Conservation (phyloP, 495 filamentous ascomycete genomes). For the Poronia punctata region DNA sequence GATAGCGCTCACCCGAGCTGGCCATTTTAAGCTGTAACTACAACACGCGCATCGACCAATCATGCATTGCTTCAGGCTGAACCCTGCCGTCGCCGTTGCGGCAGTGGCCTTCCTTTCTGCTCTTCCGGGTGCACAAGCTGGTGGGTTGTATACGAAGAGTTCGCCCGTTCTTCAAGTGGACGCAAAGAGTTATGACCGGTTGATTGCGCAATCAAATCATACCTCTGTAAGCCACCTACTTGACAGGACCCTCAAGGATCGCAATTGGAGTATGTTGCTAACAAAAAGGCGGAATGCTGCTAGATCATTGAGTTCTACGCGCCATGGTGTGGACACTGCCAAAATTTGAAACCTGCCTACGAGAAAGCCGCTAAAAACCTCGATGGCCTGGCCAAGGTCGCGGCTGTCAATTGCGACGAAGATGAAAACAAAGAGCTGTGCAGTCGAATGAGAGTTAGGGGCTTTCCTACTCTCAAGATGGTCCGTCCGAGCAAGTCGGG, state of each 20-base stretch:
- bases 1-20: not conserved
- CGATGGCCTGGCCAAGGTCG: slow-evolving; percentile 85
- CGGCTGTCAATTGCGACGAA: slow-evolving; percentile 91
- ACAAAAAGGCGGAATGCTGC: slow-evolving; percentile 6
- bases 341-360: slow-evolving; percentile 91
- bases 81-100: slow-evolving; percentile 37
- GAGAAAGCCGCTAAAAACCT: slow-evolving; percentile 89
- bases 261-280: not conserved
- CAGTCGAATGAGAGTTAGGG: slow-evolving; percentile 80
- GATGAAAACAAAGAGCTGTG: slow-evolving; percentile 90
- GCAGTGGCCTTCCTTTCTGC: slow-evolving; percentile 43
- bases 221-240: slow-evolving; percentile 62
- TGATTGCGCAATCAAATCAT: slow-evolving; percentile 84
- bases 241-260: not conserved
- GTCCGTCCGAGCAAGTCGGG: slow-evolving; percentile 69
- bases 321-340: slow-evolving; percentile 94
- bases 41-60: not conserved
- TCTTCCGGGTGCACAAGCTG: slow-evolving; percentile 56
- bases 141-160: slow-evolving; percentile 72
- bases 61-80: slow-evolving; percentile 36
- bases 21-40: slow-evolving; percentile 6
- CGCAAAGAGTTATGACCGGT: slow-evolving; percentile 71
- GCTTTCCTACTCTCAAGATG: slow-evolving; percentile 96
- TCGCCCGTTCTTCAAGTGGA: slow-evolving; percentile 84
- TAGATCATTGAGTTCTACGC: slow-evolving; percentile 78